Conservation (phyloP, 495 filamentous ascomycete species). For the Xylaria bambusicola region DNA sequence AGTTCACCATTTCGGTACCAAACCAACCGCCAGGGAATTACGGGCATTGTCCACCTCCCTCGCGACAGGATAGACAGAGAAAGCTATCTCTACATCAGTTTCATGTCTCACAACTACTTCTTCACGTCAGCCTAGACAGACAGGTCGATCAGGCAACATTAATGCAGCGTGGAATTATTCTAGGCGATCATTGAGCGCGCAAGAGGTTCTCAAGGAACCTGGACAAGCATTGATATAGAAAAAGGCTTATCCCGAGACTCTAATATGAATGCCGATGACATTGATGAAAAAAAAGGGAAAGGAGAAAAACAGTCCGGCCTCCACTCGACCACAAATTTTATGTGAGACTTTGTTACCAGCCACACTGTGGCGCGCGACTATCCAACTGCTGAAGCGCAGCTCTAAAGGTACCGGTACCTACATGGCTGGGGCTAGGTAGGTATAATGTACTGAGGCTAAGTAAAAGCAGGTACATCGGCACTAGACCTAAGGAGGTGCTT, state of each 20-base stretch:
- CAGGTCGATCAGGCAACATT: conserved; percentile 58
- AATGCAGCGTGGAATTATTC: conserved; percentile 69
- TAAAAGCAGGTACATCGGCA: too few relatives aligned
- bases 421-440: too few relatives aligned
- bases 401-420: too few relatives aligned
- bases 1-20: too few relatives aligned
- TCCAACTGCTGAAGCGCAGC: too few relatives aligned
- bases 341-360: too few relatives aligned
- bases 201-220: conserved; percentile 77
- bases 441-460: too few relatives aligned
- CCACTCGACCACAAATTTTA: not conserved
- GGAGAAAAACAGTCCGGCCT: conserved; percentile 3
- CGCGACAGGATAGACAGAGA: not conserved
- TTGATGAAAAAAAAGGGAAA: conserved; percentile 64
- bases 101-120: conserved; percentile 49
- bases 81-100: too few relatives aligned
- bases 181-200: conserved; percentile 99
- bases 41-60: too few relatives aligned
- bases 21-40: too few relatives aligned
- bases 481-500: too few relatives aligned
- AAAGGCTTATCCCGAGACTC: conserved; percentile 95
- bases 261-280: conserved; percentile 97
- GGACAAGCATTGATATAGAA: conserved; percentile 83
- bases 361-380: not conserved
- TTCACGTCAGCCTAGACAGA: conserved; percentile 48